Evolutionary conservation across 2,329 filamentous ascomycete genomes (phyloP).

Genomic region (Claviceps lovelessii): DNA sequence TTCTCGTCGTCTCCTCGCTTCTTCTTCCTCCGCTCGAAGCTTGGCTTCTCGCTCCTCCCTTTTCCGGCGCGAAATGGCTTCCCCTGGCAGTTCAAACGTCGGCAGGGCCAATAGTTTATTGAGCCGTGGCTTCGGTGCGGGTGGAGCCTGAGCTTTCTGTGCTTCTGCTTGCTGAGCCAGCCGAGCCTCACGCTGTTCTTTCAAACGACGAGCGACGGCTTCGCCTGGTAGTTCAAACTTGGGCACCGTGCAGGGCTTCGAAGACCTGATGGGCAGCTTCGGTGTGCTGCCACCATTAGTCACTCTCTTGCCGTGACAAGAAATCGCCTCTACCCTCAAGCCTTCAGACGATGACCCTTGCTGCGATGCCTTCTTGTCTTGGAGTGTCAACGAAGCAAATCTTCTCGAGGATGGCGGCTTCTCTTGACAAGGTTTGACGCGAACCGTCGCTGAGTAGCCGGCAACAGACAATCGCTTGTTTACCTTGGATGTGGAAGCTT

Average conservation of each 20-base stretch:
- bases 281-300: slow-evolving; percentile 13
- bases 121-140: slow-evolving; percentile 33
- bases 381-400: slow-evolving; percentile 25
- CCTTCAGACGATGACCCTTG: slow-evolving; percentile 2
- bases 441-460: slow-evolving; percentile 24
- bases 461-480: slow-evolving; percentile 18
- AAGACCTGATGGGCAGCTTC: slow-evolving; percentile 35
- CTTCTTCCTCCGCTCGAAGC: slow-evolving; percentile 43
- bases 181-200: slow-evolving; percentile 44
- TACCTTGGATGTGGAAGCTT: slow-evolving; percentile 5
- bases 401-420: slow-evolving; percentile 27
- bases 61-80: slow-evolving; percentile 42
- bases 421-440: slow-evolving; percentile 24
- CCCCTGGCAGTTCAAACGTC: slow-evolving; percentile 48
- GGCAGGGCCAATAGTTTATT: slow-evolving; percentile 38
- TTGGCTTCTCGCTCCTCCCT: slow-evolving; percentile 41
- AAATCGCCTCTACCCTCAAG: slow-evolving; percentile 7
- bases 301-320: slow-evolving; percentile 10
- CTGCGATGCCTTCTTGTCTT: slow-evolving; percentile 14
- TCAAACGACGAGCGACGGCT: slow-evolving; percentile 41
- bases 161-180: slow-evolving; percentile 22
- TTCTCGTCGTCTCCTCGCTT: slow-evolving; percentile 44
- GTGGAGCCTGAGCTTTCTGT: slow-evolving; percentile 17
- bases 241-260: slow-evolving; percentile 38
- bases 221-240: slow-evolving; percentile 51